phyloP scores from a whole-genome alignment of 1,284 basidiomycete species.

The Ustilago cynodontis region DNA sequence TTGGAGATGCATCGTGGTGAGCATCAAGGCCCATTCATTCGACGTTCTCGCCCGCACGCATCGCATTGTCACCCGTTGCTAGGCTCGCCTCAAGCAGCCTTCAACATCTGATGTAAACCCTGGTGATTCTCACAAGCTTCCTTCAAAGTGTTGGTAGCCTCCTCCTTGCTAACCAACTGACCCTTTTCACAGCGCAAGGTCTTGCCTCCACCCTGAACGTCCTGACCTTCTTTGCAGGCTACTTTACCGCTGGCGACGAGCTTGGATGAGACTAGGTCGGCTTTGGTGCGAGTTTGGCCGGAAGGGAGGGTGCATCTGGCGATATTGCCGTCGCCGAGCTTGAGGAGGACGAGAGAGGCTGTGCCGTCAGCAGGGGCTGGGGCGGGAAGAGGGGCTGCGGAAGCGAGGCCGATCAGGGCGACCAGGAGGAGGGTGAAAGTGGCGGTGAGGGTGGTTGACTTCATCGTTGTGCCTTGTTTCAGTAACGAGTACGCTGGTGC shows the following conservation, averaged over 20 bases:
- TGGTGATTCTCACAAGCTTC: constrained; percentile 12
- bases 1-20: too few species aligned
- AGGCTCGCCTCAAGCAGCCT: too few species aligned
- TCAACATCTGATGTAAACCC: not conserved
- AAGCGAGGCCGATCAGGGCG: constrained; percentile 5
- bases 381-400: not conserved
- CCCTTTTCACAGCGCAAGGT: constrained; percentile 17
- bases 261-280: constrained; percentile 21
- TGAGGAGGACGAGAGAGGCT: constrained; percentile 17
- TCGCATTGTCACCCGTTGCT: too few species aligned
- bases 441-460: not conserved
- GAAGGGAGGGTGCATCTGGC: constrained; percentile 12
- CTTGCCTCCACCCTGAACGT: constrained; percentile 2
- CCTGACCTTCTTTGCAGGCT: not conserved
- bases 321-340: constrained; percentile 5
- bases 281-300: not conserved
- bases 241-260: constrained; percentile 25
- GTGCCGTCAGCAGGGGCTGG: not conserved
- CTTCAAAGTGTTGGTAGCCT: constrained; percentile 7
- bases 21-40: too few species aligned
- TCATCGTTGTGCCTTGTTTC: not conserved
- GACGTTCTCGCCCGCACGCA: too few species aligned
- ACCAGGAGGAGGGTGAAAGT: not conserved
- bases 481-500: not conserved
- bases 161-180: constrained; percentile 2